Evolutionary conservation across 2,329 filamentous ascomycete genomes (phyloP), one percentile per base, ranked within the genome.

Genomic region (Neofusicoccum sp.): DNA sequence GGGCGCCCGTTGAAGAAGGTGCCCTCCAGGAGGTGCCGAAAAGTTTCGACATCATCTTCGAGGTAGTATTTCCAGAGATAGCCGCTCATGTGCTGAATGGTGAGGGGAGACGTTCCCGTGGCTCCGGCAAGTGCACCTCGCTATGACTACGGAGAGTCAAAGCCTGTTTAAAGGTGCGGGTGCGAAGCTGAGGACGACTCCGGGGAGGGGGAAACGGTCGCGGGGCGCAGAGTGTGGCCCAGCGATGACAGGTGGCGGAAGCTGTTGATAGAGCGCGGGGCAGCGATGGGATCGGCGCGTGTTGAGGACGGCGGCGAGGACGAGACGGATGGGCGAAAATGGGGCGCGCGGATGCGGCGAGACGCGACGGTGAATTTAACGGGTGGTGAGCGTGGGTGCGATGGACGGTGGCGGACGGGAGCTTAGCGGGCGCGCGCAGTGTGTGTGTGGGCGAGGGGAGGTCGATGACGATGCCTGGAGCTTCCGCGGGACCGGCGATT

Each of bases 1-100:
- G 80, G 73, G 70, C 86, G 85, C 66, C 82, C 74, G 73, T 81
- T 84, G 76, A 83, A 84, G 74, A 84, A 83, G 79, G 89, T 84
- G 77, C 87, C 87, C 74, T 89, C 89, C 85, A 99, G 85, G 75
- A 96, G 86, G 82, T 89, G 90, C 81, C 91, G 90, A 85, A 99
- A 98, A 76, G 83, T 88, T 77, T 96, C 93, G 87, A 97, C 90
- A 87, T 99, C 93, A 85, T 97, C 91, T 87, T 97, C 90, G 84
- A 96, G 90, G 78, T 94, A 98, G 78, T 87, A 92, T 85, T 93
- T 93, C 94, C 94, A 97, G 78, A 99, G 88, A 86, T 90, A 87
- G 83, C 93, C 90, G 89, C 92, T 98, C 94, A 98, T 95, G 87
- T 87, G 87, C 74, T 50, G 69, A 68, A 70, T 66, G 68, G 61